Percentiles rank a stretch among this genome's conserved stretches.
These are phyloP conservation scores for Mallotus japonicus DNA, from an alignment of 441 rosid species.

Conservation along the genomic window DNA sequence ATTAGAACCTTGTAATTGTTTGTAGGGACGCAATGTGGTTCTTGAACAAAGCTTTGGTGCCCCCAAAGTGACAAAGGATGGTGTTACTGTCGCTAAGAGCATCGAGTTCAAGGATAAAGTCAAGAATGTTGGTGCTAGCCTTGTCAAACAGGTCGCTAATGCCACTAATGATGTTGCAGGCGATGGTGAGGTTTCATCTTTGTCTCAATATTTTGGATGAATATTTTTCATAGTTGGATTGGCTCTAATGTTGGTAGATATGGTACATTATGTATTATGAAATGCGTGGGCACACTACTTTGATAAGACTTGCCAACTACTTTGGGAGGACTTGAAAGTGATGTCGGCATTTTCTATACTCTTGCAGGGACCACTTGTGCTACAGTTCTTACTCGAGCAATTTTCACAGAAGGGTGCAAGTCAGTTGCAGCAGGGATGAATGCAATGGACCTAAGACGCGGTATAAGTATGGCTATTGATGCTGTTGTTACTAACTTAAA, in stretches of 20 bases:
- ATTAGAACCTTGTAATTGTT: neutral
- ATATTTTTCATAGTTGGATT: neutral
- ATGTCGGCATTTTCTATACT: neutral
- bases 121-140: slow-evolving; percentile 90
- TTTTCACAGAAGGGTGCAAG: slow-evolving; percentile 83
- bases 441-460: slow-evolving; percentile 88
- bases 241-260: neutral
- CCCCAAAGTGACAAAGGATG: slow-evolving; percentile 93
- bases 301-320: neutral
- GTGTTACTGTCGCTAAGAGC: slow-evolving; percentile 91
- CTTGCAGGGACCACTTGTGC: slow-evolving; percentile 87
- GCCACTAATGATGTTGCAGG: slow-evolving; percentile 92
- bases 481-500: slow-evolving; percentile 74
- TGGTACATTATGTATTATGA: too few species aligned
- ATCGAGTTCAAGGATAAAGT: slow-evolving; percentile 80
- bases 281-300: neutral
- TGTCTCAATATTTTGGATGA: too few species aligned
- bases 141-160: slow-evolving; percentile 93
- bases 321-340: neutral
- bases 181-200: slow-evolving; percentile 53
- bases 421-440: slow-evolving; percentile 96
- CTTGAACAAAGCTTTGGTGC: slow-evolving; percentile 89
- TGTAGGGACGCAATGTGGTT: slow-evolving; percentile 80
- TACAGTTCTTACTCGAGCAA: slow-evolving; percentile 72
- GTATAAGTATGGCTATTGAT: slow-evolving; percentile 90